Evolutionary conservation across 2,329 filamentous ascomycete genomes (phyloP).

Genomic region (Karstenula rhodostoma): DNA sequence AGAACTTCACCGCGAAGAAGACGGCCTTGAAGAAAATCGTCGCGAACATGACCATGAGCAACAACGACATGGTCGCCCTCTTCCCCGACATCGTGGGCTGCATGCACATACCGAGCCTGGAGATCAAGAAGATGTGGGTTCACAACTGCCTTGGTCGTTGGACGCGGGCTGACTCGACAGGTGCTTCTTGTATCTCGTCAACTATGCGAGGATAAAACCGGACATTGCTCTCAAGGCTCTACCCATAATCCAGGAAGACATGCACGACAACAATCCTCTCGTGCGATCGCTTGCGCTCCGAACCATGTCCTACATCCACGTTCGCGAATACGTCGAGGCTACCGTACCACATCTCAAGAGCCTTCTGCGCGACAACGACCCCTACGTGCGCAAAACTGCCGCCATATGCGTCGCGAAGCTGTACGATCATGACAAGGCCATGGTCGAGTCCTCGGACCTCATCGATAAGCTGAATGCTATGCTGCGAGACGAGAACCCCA

Average conservation of each 20-base stretch:
- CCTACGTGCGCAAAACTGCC: slow-evolving; percentile 97
- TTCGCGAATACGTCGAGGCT: slow-evolving; percentile 92
- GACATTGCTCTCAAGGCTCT: slow-evolving; percentile 94
- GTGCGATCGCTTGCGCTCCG: slow-evolving; percentile 90
- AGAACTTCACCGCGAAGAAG: slow-evolving; percentile 94
- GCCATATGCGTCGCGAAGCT: slow-evolving; percentile 96
- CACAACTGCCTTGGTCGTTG: slow-evolving; percentile 33
- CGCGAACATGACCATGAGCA: slow-evolving; percentile 99
- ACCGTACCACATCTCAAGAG: slow-evolving; percentile 85
- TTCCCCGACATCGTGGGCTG: slow-evolving; percentile 95
- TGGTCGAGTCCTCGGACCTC: slow-evolving; percentile 89
- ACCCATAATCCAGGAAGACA: slow-evolving; percentile 87
- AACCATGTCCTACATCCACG: slow-evolving; percentile 97
- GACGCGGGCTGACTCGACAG: slow-evolving; percentile 59
- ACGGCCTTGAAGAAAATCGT: slow-evolving; percentile 99
- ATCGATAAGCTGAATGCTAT: slow-evolving; percentile 91
- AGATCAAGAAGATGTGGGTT: slow-evolving; percentile 98
- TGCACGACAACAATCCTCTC: slow-evolving; percentile 91
- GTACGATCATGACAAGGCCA: slow-evolving; percentile 91
- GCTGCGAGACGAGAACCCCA: slow-evolving; percentile 94
- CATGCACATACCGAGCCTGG: slow-evolving; percentile 92
- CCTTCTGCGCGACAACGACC: slow-evolving; percentile 84
- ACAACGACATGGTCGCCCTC: slow-evolving; percentile 98
- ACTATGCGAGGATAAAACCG: slow-evolving; percentile 93
- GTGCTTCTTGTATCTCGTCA: slow-evolving; percentile 97